Percentiles rank a stretch among this genome's conserved stretches.
These are phyloP conservation scores for Myxozyma udenii DNA, from an alignment of 805 yeast genomes.

Conservation along the genomic window DNA sequence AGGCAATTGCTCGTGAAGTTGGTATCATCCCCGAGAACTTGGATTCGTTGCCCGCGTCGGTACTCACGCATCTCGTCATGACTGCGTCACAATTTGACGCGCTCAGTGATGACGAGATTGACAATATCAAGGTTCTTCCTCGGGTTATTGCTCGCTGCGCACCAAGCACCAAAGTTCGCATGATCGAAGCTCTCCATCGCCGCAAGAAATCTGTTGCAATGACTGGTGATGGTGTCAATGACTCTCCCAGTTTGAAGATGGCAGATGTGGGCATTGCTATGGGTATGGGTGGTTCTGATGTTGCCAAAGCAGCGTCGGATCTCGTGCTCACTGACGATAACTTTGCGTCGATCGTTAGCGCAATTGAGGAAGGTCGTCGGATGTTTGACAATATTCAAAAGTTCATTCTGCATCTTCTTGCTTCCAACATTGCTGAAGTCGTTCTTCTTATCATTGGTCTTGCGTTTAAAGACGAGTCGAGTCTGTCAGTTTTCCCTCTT, in stretches of 20 bases:
- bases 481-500: conserved; percentile 74
- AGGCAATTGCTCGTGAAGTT: conserved; percentile 76
- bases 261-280: conserved; percentile 83
- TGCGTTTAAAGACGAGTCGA: conserved; percentile 61
- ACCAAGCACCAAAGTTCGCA: conserved; percentile 75
- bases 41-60: conserved; percentile 39
- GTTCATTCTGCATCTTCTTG: conserved; percentile 68
- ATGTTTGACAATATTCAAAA: conserved; percentile 77
- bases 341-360: conserved; percentile 73
- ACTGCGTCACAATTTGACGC: conserved; percentile 70
- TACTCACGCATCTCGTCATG: conserved; percentile 49
- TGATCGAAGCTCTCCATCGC: conserved; percentile 73
- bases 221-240: conserved; percentile 85
- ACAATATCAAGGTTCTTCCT: conserved; percentile 62
- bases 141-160: conserved; percentile 80
- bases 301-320: conserved; percentile 80
- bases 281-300: conserved; percentile 80
- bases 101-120: conserved; percentile 59
- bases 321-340: conserved; percentile 74
- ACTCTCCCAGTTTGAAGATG: conserved; percentile 70
- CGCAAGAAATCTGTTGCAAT: conserved; percentile 65
- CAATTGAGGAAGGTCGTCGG: conserved; percentile 76
- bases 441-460: conserved; percentile 66
- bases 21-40: conserved; percentile 62
- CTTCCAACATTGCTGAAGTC: conserved; percentile 71